Percentiles rank a stretch among this genome's conserved stretches.
phyloP scores from a whole-genome alignment of 116 monocot genomes.

The Zostera marina region DNA sequence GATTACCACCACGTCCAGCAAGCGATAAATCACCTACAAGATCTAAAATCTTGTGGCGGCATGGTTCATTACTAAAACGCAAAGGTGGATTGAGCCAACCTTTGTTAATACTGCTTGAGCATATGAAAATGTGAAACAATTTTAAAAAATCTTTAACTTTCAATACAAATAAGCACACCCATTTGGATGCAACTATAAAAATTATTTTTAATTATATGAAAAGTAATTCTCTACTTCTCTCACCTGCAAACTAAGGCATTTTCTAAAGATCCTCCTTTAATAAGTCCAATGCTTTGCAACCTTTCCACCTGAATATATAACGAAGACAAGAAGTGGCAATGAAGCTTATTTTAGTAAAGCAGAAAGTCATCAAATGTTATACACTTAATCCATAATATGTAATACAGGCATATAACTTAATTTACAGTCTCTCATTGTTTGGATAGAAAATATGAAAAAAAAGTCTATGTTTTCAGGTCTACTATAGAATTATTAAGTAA shows the following conservation, averaged over 20 bases:
- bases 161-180: not conserved
- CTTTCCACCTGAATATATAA: conserved; percentile 34
- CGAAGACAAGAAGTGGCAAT: too few relatives aligned
- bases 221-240: not conserved
- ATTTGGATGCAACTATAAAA: not conserved
- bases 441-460: too few relatives aligned
- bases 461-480: too few relatives aligned
- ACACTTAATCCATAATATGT: not conserved
- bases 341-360: not conserved
- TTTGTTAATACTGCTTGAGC: conserved; percentile 26
- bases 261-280: conserved; percentile 69
- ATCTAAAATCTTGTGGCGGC: conserved; percentile 83
- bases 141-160: not conserved
- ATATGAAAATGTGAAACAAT: too few relatives aligned
- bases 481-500: too few relatives aligned
- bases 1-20: conserved; percentile 59
- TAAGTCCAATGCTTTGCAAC: conserved; percentile 46
- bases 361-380: not conserved
- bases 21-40: conserved; percentile 89
- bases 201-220: not conserved
- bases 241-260: conserved; percentile 96
- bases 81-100: conserved; percentile 93
- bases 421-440: too few relatives aligned
- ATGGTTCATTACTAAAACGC: conserved; percentile 68
- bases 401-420: too few relatives aligned